A percentile compares a stretch with the other conserved stretches of the same genome.
These are phyloP conservation scores for Teunomyces cretensis DNA, from an alignment of 805 yeast species.

Conservation along the genomic window DNA sequence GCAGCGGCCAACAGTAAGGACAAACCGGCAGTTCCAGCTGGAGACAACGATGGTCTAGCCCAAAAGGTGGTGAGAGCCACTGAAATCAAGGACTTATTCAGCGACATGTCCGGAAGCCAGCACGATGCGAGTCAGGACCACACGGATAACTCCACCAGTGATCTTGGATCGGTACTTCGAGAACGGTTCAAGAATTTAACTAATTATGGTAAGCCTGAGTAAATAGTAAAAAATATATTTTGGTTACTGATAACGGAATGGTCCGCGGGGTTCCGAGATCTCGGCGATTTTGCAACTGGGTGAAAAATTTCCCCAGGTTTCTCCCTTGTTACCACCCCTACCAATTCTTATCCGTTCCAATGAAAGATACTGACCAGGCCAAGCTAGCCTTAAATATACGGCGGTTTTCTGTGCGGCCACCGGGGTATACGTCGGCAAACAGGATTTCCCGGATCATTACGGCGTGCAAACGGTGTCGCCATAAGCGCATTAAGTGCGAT, in stretches of 20 bases:
- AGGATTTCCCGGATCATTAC: neutral
- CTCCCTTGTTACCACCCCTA: no score
- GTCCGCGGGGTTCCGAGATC: constrained; percentile 1
- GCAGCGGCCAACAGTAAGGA: constrained; percentile 7
- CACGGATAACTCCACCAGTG: constrained; percentile 21
- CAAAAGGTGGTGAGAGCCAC: neutral
- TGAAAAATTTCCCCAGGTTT: neutral
- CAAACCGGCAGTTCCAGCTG: constrained; percentile 1
- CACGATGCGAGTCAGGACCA: constrained; percentile 8
- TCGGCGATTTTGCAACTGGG: neutral
- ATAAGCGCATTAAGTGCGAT: constrained; percentile 1
- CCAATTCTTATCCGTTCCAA: no score
- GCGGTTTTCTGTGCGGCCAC: neutral
- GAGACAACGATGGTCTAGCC: constrained; percentile 1
- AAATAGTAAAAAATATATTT: neutral
- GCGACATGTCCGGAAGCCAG: constrained; percentile 9
- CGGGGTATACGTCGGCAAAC: neutral
- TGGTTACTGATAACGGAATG: neutral
- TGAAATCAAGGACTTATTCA: constrained; percentile 12
- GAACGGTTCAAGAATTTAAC: constrained; percentile 23
- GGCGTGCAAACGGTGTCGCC: constrained; percentile 2
- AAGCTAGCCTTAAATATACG: neutral
- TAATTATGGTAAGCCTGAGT: constrained; percentile 9
- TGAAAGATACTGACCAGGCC: neutral
- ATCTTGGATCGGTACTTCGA: constrained; percentile 21